Evolutionary conservation across 345 rosid species (phyloP).

Genomic region (Melaleuca alternifolia): DNA sequence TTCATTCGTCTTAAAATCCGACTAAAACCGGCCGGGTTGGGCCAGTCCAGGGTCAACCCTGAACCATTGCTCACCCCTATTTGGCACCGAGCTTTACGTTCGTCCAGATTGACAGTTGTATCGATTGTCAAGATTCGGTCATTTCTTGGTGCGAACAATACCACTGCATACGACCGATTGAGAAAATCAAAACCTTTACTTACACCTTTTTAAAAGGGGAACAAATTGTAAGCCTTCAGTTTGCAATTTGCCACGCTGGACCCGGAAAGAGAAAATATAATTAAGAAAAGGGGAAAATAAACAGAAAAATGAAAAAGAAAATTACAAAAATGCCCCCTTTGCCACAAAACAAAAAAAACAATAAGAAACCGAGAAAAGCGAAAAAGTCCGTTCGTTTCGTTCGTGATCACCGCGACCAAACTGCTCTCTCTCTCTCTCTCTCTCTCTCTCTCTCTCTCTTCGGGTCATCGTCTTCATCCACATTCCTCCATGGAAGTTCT

Average conservation of each 20-base stretch:
- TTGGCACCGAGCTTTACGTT: background rate
- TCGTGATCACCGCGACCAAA: background rate
- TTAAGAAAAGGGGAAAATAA: background rate
- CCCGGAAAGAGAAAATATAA: background rate
- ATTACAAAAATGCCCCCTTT: background rate
- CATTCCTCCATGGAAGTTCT: background rate
- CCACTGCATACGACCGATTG: background rate
- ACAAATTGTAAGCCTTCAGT: background rate
- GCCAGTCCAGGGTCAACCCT: too few species aligned
- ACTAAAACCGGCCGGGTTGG: too few species aligned
- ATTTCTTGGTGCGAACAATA: too few species aligned
- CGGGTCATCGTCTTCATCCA: background rate
- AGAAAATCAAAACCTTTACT: background rate
- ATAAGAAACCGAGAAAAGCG: background rate
- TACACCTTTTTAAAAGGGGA: background rate
- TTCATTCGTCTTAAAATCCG: too few species aligned
- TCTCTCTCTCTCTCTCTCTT: background rate
- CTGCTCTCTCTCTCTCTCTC: background rate
- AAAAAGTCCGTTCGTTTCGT: background rate
- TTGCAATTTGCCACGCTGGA: background rate
- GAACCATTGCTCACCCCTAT: too few species aligned
- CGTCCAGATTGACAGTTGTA: fast-evolving
- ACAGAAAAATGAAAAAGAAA: background rate
- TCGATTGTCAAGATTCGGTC: background rate
- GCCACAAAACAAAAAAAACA: too few species aligned